phyloP scores from a whole-genome alignment of 2,329 filamentous ascomycete genomes.

The Fusarium sp. region DNA sequence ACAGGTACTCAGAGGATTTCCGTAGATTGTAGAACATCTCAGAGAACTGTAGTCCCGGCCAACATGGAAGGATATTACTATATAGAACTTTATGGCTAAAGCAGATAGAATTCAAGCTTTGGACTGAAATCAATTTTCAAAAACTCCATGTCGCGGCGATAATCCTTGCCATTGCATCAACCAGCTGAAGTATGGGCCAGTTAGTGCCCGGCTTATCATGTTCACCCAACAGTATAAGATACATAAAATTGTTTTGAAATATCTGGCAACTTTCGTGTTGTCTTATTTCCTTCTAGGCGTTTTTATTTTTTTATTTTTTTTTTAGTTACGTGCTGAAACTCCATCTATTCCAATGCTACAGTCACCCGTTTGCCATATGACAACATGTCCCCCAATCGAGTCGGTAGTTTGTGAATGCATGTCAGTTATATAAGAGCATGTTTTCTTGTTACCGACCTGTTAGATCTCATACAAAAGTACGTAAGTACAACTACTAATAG shows the following conservation, averaged over 20 bases:
- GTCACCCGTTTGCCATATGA: too few species aligned
- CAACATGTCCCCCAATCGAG: too few species aligned
- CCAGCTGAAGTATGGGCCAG: neutral
- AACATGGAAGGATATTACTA: accelerated
- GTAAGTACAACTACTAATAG: too few species aligned
- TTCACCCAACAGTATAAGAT: neutral
- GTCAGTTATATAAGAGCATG: neutral
- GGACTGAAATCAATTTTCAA: neutral
- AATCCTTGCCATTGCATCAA: neutral
- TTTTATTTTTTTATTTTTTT: too few species aligned
- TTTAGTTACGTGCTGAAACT: too few species aligned
- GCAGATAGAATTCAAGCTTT: neutral
- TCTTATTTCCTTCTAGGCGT: too few species aligned
- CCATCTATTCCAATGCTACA: too few species aligned
- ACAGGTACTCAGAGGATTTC: neutral
- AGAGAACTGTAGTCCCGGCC: neutral
- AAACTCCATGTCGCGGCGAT: neutral
- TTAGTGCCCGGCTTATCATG: neutral
- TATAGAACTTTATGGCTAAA: neutral
- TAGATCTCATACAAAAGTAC: too few species aligned
- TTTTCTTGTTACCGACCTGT: too few species aligned
- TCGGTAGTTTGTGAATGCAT: neutral
- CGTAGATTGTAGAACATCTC: neutral
- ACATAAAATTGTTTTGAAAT: neutral
- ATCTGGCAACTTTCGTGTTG: too few species aligned